phyloP scores from a whole-genome alignment of 2,329 filamentous ascomycete species.

The Aureobasidium sp. region DNA sequence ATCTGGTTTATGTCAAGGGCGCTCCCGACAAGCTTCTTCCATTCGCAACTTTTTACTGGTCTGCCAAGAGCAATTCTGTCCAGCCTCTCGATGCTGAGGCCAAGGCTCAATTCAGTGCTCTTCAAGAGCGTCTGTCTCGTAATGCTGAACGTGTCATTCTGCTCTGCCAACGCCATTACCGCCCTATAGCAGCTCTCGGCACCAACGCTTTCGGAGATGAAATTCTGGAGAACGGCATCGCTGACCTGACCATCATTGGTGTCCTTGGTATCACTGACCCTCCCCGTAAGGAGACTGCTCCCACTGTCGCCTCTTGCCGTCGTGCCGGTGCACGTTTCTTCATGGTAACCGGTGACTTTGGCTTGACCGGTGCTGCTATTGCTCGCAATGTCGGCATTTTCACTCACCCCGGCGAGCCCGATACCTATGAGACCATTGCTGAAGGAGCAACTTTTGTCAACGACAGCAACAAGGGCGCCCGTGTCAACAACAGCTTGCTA shows the following conservation, averaged over 20 bases:
- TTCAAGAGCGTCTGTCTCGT: slow-evolving; percentile 37
- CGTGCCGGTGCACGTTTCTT: slow-evolving; percentile 36
- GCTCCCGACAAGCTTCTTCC: slow-evolving; percentile 25
- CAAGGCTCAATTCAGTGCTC: slow-evolving; percentile 30
- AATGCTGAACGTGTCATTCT: slow-evolving; percentile 42
- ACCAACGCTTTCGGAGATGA: slow-evolving; percentile 49
- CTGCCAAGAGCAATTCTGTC: slow-evolving; percentile 24
- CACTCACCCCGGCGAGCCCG: slow-evolving; percentile 25
- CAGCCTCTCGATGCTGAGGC: slow-evolving; percentile 32
- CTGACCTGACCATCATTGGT: slow-evolving; percentile 44
- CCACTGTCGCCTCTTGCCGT: slow-evolving; percentile 32
- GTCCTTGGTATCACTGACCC: slow-evolving; percentile 45
- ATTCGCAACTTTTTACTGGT: slow-evolving; percentile 26
- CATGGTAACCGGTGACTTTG: slow-evolving; percentile 40
- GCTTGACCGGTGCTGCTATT: slow-evolving; percentile 35
- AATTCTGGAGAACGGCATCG: slow-evolving; percentile 34
- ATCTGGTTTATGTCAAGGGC: slow-evolving; percentile 24
- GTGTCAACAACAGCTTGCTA: slow-evolving; percentile 17
- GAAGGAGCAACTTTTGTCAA: slow-evolving; percentile 11
- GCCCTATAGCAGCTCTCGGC: slow-evolving; percentile 25
- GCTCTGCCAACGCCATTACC: slow-evolving; percentile 35
- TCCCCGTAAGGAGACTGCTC: slow-evolving; percentile 31
- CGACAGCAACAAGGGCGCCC: slow-evolving; percentile 3
- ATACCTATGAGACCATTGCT: slow-evolving; percentile 24
- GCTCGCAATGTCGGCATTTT: slow-evolving; percentile 37